Conservation (phyloP, 1,284 basidiomycete species). For the Ustilago crameri region DNA sequence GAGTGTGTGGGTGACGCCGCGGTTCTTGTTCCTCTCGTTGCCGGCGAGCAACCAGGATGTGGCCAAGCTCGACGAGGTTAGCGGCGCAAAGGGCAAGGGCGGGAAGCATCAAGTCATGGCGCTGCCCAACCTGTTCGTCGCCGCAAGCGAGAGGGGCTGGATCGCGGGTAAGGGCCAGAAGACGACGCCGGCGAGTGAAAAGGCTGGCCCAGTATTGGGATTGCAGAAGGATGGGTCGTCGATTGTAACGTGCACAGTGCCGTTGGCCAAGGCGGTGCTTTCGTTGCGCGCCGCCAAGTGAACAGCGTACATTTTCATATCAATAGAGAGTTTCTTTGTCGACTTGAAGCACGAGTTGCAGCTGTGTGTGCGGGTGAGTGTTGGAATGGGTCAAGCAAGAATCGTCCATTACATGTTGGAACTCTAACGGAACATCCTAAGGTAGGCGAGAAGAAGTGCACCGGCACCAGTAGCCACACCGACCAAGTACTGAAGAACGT, state of each 20-base stretch:
- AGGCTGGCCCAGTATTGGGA: conserved; percentile 13
- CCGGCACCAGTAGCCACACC: conserved; percentile 81
- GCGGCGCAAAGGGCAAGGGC: conserved; percentile 2
- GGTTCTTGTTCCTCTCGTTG: conserved; percentile 51
- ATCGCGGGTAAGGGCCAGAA: conserved; percentile 42
- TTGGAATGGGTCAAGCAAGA: no score
- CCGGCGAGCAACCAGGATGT: conserved; percentile 30
- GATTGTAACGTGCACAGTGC: conserved; percentile 38
- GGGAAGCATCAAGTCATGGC: conserved; percentile 51
- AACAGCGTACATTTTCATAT: no score
- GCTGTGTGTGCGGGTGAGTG: no score
- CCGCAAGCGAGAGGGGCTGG: conserved; percentile 53
- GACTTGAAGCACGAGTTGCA: no score
- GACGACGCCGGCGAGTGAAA: not conserved
- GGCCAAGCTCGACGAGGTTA: conserved; percentile 15
- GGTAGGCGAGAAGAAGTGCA: conserved; percentile 85
- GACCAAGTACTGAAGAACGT: conserved; percentile 64
- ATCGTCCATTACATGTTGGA: no score
- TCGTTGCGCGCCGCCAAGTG: conserved; percentile 17
- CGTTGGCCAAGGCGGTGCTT: conserved; percentile 32
- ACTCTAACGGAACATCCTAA: conserved; percentile 71
- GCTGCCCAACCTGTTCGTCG: conserved; percentile 53
- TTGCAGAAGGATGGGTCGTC: conserved; percentile 36
- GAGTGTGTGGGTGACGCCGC: conserved; percentile 44
- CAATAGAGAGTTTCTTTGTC: conserved; percentile 1